Conservation (phyloP, 108 stramenopile genomes). For the Hondaea fermentalgiana region DNA sequence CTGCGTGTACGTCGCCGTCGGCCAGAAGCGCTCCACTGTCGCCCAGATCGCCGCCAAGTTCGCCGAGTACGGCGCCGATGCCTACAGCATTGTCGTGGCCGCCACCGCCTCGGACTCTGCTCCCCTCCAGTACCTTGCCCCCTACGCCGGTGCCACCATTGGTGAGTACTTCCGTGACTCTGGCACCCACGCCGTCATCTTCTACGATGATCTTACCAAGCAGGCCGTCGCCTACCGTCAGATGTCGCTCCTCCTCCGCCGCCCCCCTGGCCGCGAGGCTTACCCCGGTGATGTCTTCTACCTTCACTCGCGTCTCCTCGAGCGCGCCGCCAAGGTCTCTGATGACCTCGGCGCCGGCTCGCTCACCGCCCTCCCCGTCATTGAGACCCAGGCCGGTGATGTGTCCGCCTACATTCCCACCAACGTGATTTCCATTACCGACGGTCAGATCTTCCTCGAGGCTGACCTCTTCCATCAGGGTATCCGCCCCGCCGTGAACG, state of each 20-base stretch:
- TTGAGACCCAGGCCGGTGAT: conserved; percentile 99
- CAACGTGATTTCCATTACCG: conserved; percentile 99
- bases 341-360: conserved; percentile 88
- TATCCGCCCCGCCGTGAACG: conserved; percentile 97
- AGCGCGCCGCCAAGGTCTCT: conserved; percentile 99
- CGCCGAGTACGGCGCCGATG: conserved; percentile 90
- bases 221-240: conserved; percentile 98
- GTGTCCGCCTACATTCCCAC: conserved; percentile 99
- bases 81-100: conserved; percentile 94
- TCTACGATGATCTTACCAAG: conserved; percentile 99
- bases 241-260: conserved; percentile 99
- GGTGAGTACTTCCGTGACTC: conserved; percentile 99
- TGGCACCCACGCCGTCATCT: conserved; percentile 98
- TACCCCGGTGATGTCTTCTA: conserved; percentile 99
- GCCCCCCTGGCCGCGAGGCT: conserved; percentile 99
- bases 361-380: conserved; percentile 97
- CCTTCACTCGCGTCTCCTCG: conserved; percentile 98
- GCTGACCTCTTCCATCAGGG: conserved; percentile 99
- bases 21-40: conserved; percentile 99
- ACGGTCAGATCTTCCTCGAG: conserved; percentile 99
- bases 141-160: conserved; percentile 97
- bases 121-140: conserved; percentile 98
- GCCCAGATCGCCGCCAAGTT: conserved; percentile 97
- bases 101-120: conserved; percentile 99
- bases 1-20: conserved; percentile 99